Evolutionary conservation across 2,329 filamentous ascomycete species (phyloP), one percentile per base, ranked within the genome.

Genomic region (Myriosclerotinia duriaeana): DNA sequence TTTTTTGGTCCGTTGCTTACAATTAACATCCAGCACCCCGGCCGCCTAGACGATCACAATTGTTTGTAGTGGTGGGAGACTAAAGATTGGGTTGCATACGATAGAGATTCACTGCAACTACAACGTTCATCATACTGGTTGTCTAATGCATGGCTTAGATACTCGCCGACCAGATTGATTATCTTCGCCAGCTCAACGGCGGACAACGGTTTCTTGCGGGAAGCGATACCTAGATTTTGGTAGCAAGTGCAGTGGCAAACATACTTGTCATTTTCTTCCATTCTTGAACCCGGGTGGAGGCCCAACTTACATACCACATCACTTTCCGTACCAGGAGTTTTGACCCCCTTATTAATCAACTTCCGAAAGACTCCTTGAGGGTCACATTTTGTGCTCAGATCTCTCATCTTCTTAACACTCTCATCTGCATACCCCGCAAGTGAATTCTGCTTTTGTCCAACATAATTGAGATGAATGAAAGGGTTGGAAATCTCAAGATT

Each of bases 321-420:
- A 14, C 2, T 26, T 22, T 50, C 30, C 4, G 20, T 26, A 50
- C 20, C 4, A 6, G 34, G 5, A 74, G 36, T 58, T 74, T 75
- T 67, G 71, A 74, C 71, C 71, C 22, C 70, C 72, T 74, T 12
- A 34, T 72, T 73, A 20, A 71, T 70, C 46, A 72, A 59, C 34
- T 38, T 71, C 67, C 75, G 73, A 52, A 76, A 77, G 1, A 75
- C 67, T 14, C 67, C 67, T 8, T 66, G 59, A 0, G 72, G 72
- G 62, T 76, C 76, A 63, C 74, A 76, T 64, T 70, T 71, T 36
- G 22, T 64, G 22, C 73, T 72, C 1, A 70, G 70, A 30, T 55
- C 60, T 66, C 67, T 71, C 61, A 76, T 26, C 34, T 53, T 62
- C 59, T 36, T 6, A 15, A 67, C 20, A 50, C 64, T 68, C 12